Evolutionary conservation across 2,329 filamentous ascomycete genomes (phyloP).

Genomic region (Fusarium clavum): DNA sequence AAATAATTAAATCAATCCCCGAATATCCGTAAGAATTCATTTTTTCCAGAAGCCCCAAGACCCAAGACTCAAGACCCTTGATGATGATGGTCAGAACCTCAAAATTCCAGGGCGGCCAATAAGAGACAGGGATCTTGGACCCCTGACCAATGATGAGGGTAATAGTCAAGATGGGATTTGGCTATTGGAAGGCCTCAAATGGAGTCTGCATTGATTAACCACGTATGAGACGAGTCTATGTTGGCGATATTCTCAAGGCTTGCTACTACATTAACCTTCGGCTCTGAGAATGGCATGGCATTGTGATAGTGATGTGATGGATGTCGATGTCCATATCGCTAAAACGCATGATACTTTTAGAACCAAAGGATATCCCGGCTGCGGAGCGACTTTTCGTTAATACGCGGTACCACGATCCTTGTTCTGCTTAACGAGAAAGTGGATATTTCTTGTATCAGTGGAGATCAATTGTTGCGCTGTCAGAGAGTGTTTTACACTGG

Average conservation of each 20-base stretch:
- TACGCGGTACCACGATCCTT: conserved; percentile 16
- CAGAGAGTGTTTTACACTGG: conserved; percentile 12
- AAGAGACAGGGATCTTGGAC: neutral
- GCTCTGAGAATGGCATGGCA: neutral
- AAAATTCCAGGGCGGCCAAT: conserved; percentile 44
- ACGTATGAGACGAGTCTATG: conserved; percentile 6
- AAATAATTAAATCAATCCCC: neutral
- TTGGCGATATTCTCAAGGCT: neutral
- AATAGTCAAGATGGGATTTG: conserved; percentile 1
- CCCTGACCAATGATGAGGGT: conserved; percentile 38
- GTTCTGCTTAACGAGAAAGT: neutral
- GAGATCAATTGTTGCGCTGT: conserved; percentile 22
- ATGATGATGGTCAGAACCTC: conserved; percentile 14
- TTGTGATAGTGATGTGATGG: neutral
- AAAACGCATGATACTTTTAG: conserved; percentile 19
- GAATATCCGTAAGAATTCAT: conserved; percentile 7
- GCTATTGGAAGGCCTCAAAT: conserved; percentile 32
- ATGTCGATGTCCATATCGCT: conserved; percentile 1
- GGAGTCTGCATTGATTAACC: conserved; percentile 3
- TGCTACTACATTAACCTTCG: neutral
- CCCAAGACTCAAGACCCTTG: conserved; percentile 1
- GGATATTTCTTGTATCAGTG: neutral
- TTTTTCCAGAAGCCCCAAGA: conserved; percentile 8
- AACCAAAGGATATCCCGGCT: conserved; percentile 30
- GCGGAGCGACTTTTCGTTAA: conserved; percentile 3